Evolutionary conservation across 2,329 filamentous ascomycete species (phyloP).

Genomic region (Diplodia corticola): DNA sequence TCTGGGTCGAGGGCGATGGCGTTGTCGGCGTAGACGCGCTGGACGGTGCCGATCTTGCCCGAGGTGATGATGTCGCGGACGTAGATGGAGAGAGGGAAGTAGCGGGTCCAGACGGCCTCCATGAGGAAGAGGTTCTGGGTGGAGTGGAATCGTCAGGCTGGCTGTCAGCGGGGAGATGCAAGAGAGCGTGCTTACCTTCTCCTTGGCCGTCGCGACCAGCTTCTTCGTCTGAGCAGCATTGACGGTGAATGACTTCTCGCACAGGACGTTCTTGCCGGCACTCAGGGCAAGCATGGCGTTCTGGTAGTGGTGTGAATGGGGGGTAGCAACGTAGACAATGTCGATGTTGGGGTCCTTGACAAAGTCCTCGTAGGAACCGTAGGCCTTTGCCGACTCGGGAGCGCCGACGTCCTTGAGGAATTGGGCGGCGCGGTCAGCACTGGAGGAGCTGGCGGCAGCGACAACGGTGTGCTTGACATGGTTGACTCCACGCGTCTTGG

Average conservation of each 20-base stretch:
- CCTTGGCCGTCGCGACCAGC: slow-evolving; percentile 68
- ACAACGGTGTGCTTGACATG: slow-evolving; percentile 76
- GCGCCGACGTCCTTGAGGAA: slow-evolving; percentile 73
- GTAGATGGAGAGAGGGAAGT: slow-evolving; percentile 80
- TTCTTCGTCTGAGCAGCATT: slow-evolving; percentile 74
- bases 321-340: slow-evolving; percentile 85
- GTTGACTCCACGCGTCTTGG: slow-evolving; percentile 64
- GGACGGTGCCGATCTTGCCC: slow-evolving; percentile 56
- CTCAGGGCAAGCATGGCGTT: slow-evolving; percentile 82
- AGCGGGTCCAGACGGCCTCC: slow-evolving; percentile 81
- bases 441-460: slow-evolving; percentile 78
- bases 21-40: slow-evolving; percentile 58
- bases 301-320: slow-evolving; percentile 91
- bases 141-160: background rate
- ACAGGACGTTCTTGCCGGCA: slow-evolving; percentile 84
- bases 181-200: slow-evolving; percentile 50
- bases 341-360: slow-evolving; percentile 77
- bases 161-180: background rate
- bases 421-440: slow-evolving; percentile 64
- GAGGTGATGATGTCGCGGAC: slow-evolving; percentile 65
- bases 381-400: slow-evolving; percentile 67
- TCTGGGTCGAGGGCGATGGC: slow-evolving; percentile 63
- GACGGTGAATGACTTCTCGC: slow-evolving; percentile 87
- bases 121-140: slow-evolving; percentile 47
- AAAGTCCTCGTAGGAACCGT: slow-evolving; percentile 80